Evolutionary conservation across 164 flowering plant species (phyloP).

Genomic region (Houttuynia cordata): DNA sequence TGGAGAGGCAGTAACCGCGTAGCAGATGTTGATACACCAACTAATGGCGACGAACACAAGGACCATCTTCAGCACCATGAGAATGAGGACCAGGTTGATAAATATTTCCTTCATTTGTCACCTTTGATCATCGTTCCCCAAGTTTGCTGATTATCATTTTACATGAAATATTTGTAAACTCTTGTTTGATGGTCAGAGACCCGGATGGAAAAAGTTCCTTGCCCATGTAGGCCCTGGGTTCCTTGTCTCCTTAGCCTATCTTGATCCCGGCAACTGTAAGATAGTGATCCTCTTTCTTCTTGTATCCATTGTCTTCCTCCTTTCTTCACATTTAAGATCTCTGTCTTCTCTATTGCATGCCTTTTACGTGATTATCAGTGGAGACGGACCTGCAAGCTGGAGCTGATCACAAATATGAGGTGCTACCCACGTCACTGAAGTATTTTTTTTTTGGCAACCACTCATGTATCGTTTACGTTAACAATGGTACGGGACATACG

Average conservation of each 20-base stretch:
- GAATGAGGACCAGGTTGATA: background rate
- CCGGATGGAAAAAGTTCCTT: constrained; percentile 47
- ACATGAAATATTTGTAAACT: too few species aligned
- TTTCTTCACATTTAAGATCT: background rate
- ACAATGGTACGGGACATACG: background rate
- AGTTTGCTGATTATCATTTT: background rate
- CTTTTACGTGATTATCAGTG: constrained; percentile 28
- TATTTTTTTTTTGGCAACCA: too few species aligned
- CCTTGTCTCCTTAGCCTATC: constrained; percentile 63
- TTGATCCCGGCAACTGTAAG: constrained; percentile 74
- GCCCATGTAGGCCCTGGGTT: constrained; percentile 74
- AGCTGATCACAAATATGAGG: constrained; percentile 65
- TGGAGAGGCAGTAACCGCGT: too few species aligned
- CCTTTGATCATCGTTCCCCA: background rate
- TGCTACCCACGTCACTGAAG: constrained; percentile 4
- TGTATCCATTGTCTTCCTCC: too few species aligned
- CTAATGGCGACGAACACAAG: too few species aligned
- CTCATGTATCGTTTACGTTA: too few species aligned
- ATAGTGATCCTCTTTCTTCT: constrained; percentile 5
- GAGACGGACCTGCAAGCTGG: constrained; percentile 85
- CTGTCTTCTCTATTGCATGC: background rate
- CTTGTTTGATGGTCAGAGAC: constrained; percentile 14
- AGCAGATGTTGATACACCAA: too few species aligned
- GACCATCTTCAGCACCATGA: background rate
- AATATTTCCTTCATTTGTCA: constrained; percentile 1